Percentiles rank a stretch among this genome's conserved stretches.
Conservation (phyloP, 2,329 filamentous ascomycete genomes). For the Erysiphe pulchra region DNA sequence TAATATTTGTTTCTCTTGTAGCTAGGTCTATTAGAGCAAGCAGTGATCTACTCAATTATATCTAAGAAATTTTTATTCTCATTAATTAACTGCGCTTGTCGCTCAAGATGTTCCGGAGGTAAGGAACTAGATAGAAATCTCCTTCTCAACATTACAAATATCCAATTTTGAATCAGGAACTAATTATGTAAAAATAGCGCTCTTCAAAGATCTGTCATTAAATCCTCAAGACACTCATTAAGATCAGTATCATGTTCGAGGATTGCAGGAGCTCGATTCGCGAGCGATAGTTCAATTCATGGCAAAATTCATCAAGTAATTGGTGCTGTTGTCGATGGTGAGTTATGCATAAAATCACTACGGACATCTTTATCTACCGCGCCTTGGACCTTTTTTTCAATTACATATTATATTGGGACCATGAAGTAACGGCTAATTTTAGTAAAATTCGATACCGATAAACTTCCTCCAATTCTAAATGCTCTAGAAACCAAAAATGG, state of each 20-base stretch:
- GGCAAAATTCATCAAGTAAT: slow-evolving; percentile 67
- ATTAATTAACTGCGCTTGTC: slow-evolving; percentile 40
- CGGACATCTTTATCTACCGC: slow-evolving; percentile 3
- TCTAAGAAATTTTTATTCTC: slow-evolving; percentile 23
- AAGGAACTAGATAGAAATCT: slow-evolving; percentile 7
- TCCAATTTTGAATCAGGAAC: background rate
- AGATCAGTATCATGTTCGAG: slow-evolving; percentile 29
- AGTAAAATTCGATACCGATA: slow-evolving; percentile 93
- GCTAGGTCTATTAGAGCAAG: background rate
- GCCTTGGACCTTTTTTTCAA: background rate
- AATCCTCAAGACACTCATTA: slow-evolving; percentile 30
- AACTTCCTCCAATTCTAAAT: slow-evolving; percentile 93
- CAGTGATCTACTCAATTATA: too few species aligned
- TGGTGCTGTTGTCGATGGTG: slow-evolving; percentile 97
- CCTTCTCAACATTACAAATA: background rate
- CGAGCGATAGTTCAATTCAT: slow-evolving; percentile 30
- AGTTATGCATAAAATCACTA: slow-evolving; percentile 21
- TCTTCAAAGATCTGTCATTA: slow-evolving; percentile 38
- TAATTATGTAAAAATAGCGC: slow-evolving; percentile 21
- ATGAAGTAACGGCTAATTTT: slow-evolving; percentile 9
- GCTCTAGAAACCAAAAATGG: slow-evolving; percentile 79
- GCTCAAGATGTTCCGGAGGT: slow-evolving; percentile 68
- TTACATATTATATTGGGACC: slow-evolving; percentile 1
- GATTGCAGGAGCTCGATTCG: slow-evolving; percentile 24
- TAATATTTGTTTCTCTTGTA: slow-evolving; percentile 3